Conservation (phyloP, 1,139 yeast species). For the Pichia kudriavzevii region DNA sequence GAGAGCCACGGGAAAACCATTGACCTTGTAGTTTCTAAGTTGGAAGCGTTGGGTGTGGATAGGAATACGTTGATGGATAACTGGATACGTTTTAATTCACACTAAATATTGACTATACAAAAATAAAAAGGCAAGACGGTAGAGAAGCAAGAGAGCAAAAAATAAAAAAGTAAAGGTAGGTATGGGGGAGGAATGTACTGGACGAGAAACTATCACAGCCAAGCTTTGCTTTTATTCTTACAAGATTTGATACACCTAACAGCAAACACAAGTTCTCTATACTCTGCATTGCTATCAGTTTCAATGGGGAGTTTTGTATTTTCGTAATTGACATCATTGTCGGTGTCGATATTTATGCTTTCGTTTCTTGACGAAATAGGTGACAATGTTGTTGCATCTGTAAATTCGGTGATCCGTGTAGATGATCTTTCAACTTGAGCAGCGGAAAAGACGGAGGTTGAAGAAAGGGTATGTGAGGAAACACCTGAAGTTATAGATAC, state of each 20-base stretch:
- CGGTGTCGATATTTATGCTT: neutral
- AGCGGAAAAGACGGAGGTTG: too few relatives aligned
- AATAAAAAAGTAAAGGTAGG: conserved; percentile 1
- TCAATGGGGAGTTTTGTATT: conserved; percentile 4
- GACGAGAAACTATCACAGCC: conserved; percentile 3
- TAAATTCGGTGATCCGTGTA: conserved; percentile 7
- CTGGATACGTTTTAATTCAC: conserved; percentile 4
- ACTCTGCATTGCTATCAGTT: conserved; percentile 9
- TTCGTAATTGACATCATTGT: too few relatives aligned
- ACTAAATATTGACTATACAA: neutral
- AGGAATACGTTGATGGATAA: conserved; percentile 1
- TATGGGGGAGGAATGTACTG: neutral
- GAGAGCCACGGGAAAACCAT: conserved; percentile 6
- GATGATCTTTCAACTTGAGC: conserved; percentile 11
- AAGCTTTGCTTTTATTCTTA: conserved; percentile 13
- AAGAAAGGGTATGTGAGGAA: conserved; percentile 10
- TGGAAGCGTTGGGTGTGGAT: neutral
- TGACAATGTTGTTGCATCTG: conserved; percentile 9
- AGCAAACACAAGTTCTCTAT: conserved; percentile 23
- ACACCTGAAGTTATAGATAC: conserved; percentile 8
- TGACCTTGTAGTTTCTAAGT: neutral
- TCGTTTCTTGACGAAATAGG: conserved; percentile 10
- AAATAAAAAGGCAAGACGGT: neutral
- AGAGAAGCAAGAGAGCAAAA: neutral
- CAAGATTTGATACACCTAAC: conserved; percentile 24